Base-by-base conservation (phyloP, 768 basidiomycete species). In the Pholiota molesta region DNA sequence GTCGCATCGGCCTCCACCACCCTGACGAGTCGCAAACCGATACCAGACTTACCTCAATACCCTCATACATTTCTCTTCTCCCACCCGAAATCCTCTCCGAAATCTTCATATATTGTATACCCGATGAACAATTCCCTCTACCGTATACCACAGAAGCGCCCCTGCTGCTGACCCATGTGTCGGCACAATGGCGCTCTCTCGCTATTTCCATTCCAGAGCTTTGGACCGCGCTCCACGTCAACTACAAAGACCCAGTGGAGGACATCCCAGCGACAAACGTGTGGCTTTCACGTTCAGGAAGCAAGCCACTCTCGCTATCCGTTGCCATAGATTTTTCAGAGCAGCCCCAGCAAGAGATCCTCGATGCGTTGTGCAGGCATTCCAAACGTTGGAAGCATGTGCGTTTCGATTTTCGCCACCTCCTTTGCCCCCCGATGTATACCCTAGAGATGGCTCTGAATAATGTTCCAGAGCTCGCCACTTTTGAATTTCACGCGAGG, bases 271-370 rank as follows among this genome's bases (percentile, higher is more conserved):
- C 68, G 39, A 60, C 67, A 35, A 60, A 66, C n/a, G 56, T 62
- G 23, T 74, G 73, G 73, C 71, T 76, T 1, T 65, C 69, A 10
- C 73, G 69, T 55, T 74, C 73, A 17, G 69, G 68, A 29, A 62
- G 69, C 54, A 65, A 62, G 26, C 69, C 68, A 16, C 69, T 76
- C 9, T 69, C 69, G 23, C 59, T 76, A 44, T 74, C 73, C 17
- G 61, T 76, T 19, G 70, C 72, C 57, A 70, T 76, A 21, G 75
- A 74, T 59, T 76, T 76, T 62, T 67, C 70, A 54, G 72, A 76
- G 60, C 66, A 68, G 28, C 66, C 70, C 1, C 73, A 73, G 35
- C 73, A 76, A 57, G 70, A 62, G 10, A 73, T 76, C 26, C 65
- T 76, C 37, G 70, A 74, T 52, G 69, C 68, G 40, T 44, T 76